phyloP scores from a whole-genome alignment of 345 rosid species.

The Salix koriyanagi region DNA sequence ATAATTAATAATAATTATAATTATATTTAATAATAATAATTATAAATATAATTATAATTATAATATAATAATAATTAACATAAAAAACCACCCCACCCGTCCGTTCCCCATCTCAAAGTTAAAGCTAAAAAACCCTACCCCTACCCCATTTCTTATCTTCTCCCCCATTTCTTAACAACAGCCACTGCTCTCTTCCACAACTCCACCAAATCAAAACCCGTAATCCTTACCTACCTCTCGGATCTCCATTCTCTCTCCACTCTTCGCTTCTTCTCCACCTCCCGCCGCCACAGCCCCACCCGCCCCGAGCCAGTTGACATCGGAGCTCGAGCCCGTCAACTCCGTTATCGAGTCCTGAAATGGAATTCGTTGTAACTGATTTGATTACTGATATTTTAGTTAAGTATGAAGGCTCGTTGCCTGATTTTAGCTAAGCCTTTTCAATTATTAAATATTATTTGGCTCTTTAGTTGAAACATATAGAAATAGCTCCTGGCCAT shows the following conservation, averaged over 20 bases:
- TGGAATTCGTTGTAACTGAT: constrained; percentile 90
- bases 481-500: no score
- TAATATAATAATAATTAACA: no score
- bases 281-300: constrained; percentile 50
- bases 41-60: no score
- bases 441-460: no score
- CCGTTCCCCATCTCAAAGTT: no score
- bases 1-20: no score
- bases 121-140: no score
- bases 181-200: constrained; percentile 17
- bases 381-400: constrained; percentile 78
- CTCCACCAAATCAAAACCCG: constrained; percentile 19
- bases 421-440: constrained; percentile 38
- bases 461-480: no score
- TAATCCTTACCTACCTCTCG: constrained; percentile 17
- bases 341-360: constrained; percentile 62
- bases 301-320: constrained; percentile 65
- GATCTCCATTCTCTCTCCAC: constrained; percentile 26
- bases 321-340: constrained; percentile 80
- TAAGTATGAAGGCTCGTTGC: constrained; percentile 69
- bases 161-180: background rate
- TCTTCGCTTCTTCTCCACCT: constrained; percentile 56
- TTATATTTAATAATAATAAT: no score
- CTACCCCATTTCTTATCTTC: no score
- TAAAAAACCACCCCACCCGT: no score